Conservation (phyloP, 768 basidiomycete genomes). For the Suillus paluster region DNA sequence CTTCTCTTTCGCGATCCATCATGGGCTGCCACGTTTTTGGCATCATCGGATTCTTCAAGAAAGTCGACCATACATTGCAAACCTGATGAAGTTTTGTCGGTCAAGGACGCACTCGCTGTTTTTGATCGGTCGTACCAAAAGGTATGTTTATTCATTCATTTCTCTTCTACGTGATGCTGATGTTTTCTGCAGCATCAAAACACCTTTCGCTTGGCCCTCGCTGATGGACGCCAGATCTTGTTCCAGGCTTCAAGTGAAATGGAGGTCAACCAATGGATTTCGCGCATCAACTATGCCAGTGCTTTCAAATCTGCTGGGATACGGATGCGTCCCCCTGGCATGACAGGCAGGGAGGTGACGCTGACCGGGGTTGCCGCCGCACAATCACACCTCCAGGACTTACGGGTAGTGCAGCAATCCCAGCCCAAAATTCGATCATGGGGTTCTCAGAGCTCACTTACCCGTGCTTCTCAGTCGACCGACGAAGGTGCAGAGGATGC, state of each 20-base stretch:
- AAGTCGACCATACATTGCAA: constrained; percentile 53
- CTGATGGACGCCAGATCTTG: constrained; percentile 81
- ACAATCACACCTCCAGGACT: constrained; percentile 77
- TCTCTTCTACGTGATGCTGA: background rate
- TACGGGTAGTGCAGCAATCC: constrained; percentile 43
- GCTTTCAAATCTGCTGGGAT: constrained; percentile 87
- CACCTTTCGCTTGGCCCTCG: constrained; percentile 77
- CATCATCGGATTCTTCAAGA: constrained; percentile 44
- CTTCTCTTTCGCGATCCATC: constrained; percentile 83
- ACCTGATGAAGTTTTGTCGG: constrained; percentile 85
- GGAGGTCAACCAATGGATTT: constrained; percentile 90
- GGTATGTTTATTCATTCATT: constrained; percentile 47
- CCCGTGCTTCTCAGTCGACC: constrained; percentile 46
- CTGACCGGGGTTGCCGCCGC: constrained; percentile 87
- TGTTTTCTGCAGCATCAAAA: constrained; percentile 55
- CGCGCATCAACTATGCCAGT: constrained; percentile 91
- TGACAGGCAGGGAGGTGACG: constrained; percentile 72
- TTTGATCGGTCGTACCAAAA: constrained; percentile 78
- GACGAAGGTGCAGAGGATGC: constrained; percentile 33
- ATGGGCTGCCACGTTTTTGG: constrained; percentile 53
- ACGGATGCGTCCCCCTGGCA: constrained; percentile 74
- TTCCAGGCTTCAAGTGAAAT: constrained; percentile 70
- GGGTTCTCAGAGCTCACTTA: constrained; percentile 36
- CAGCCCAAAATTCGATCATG: constrained; percentile 39
- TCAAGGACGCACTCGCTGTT: constrained; percentile 80